phyloP scores from a whole-genome alignment of 2,329 filamentous ascomycete genomes.

The Aspergillus flavus region DNA sequence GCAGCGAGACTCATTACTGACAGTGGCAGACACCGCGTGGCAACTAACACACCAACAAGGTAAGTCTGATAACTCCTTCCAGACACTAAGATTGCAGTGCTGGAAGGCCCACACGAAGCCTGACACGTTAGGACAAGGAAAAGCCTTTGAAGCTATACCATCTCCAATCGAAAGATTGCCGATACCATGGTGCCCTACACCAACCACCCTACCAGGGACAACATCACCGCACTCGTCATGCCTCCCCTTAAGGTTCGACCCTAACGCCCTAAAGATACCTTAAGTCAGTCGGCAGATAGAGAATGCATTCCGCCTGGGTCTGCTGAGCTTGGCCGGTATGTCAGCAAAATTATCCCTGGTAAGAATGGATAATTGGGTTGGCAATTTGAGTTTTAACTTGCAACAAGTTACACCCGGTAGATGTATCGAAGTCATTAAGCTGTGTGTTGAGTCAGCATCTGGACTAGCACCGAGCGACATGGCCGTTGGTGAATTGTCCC shows the following conservation, averaged over 20 bases:
- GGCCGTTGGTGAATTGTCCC: background rate
- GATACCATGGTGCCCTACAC: background rate
- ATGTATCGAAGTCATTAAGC: background rate
- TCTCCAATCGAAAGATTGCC: background rate
- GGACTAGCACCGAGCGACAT: background rate
- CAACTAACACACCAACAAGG: no score
- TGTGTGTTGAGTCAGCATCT: background rate
- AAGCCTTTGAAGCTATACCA: background rate
- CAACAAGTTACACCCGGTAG: background rate
- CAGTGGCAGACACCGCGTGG: no score
- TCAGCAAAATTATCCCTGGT: background rate
- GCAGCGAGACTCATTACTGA: no score
- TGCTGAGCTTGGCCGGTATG: background rate
- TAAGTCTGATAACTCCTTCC: no score
- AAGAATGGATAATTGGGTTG: background rate
- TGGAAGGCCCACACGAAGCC: background rate
- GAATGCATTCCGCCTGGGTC: background rate
- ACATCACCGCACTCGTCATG: no score
- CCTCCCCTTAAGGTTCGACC: no score
- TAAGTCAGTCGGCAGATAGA: background rate
- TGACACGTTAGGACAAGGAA: background rate
- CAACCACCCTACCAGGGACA: no score
- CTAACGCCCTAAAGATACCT: background rate
- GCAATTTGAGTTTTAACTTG: background rate
- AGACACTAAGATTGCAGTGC: background rate